phyloP scores from a whole-genome alignment of 306 rosid species.

The Leucaena leucocephala region DNA sequence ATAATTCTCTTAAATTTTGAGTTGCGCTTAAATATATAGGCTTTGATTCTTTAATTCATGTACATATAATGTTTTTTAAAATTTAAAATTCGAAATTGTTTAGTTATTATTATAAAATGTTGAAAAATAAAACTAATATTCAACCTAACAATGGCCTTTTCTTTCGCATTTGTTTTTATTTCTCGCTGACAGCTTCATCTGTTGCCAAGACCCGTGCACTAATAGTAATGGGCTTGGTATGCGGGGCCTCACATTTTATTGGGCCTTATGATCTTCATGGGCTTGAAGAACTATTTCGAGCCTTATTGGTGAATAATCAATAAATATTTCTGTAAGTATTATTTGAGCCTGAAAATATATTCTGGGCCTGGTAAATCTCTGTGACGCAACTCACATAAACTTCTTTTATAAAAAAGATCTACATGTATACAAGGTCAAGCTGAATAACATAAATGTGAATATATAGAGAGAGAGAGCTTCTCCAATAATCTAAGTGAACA shows the following conservation, averaged over 20 bases:
- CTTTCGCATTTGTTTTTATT: no score
- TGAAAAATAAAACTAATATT: no score
- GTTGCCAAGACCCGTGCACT: not conserved
- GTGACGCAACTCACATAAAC: no score
- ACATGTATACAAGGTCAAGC: no score
- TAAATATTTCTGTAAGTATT: no score
- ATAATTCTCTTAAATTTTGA: not conserved
- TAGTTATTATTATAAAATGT: not conserved
- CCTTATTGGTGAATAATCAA: not conserved
- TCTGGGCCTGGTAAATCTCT: fast-evolving
- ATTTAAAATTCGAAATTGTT: no score
- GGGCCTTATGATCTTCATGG: not conserved
- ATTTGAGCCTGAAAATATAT: no score
- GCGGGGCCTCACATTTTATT: not conserved
- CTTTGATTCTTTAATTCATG: not conserved
- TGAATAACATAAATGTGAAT: no score
- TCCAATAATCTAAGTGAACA: not conserved
- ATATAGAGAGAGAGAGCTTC: no score
- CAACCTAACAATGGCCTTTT: no score
- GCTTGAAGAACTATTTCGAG: not conserved
- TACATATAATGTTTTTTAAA: not conserved
- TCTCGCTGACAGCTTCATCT: not conserved
- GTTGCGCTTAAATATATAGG: not conserved
- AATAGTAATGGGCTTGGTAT: not conserved
- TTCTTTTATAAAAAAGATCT: no score